Conservation (phyloP, 31 red algal species). For the Odonthalia washingtoniensis region DNA sequence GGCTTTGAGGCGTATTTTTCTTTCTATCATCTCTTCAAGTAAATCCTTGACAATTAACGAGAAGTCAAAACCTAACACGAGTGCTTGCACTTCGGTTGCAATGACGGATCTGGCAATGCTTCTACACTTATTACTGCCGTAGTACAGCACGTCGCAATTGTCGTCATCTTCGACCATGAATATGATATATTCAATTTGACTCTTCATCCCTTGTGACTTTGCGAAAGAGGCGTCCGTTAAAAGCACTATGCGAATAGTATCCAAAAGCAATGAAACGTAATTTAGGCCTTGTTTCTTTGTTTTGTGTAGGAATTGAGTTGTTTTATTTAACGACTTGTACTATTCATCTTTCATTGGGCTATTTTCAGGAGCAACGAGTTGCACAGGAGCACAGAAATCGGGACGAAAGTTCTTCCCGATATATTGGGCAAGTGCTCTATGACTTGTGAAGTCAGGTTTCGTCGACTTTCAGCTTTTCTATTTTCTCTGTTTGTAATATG, state of each 20-base stretch:
- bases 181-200: background rate
- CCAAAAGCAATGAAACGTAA: background rate
- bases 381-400: background rate
- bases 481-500: background rate
- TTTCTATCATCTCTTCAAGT: too few relatives aligned
- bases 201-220: conserved; percentile 9
- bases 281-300: background rate
- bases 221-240: conserved; percentile 18
- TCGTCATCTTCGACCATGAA: background rate
- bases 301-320: background rate
- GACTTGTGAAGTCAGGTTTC: background rate
- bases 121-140: too few relatives aligned
- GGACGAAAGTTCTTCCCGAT: background rate
- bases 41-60: too few relatives aligned
- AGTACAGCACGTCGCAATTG: too few relatives aligned
- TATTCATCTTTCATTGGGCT: background rate
- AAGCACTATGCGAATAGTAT: background rate
- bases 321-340: background rate
- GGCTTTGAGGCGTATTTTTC: too few relatives aligned
- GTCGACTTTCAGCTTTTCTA: background rate
- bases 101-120: too few relatives aligned
- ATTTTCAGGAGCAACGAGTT: background rate
- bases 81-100: too few relatives aligned
- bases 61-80: too few relatives aligned
- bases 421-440: too few relatives aligned